Percentiles rank a stretch among this genome's conserved stretches.
Conservation (phyloP, 345 rosid species). For the Erodium maritimum region DNA sequence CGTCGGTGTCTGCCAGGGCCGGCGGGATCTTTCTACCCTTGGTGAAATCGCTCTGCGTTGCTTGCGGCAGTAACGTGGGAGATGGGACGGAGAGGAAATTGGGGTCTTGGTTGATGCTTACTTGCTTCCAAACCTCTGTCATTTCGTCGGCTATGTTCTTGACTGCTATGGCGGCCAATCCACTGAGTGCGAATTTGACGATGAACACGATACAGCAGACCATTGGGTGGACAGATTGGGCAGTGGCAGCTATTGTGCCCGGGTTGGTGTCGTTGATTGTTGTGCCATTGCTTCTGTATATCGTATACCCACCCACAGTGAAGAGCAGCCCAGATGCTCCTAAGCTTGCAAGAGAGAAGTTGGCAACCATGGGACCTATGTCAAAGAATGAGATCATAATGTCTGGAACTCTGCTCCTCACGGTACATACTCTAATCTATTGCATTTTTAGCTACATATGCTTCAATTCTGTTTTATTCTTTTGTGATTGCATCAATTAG, state of each 20-base stretch:
- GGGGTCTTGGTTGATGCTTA: conserved; percentile 94
- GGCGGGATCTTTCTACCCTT: conserved; percentile 92
- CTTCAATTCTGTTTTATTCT: neutral
- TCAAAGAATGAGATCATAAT: conserved; percentile 71
- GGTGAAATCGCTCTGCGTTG: conserved; percentile 83
- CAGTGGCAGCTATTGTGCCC: conserved; percentile 89
- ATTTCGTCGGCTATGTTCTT: conserved; percentile 94
- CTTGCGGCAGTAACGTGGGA: conserved; percentile 90
- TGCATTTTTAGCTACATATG: neutral
- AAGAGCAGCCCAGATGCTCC: conserved; percentile 98
- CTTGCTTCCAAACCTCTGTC: conserved; percentile 94
- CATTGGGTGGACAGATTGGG: conserved; percentile 99
- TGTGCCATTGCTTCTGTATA: conserved; percentile 69
- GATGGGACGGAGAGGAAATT: conserved; percentile 87
- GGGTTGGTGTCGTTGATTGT: conserved; percentile 78
- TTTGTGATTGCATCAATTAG: too few relatives aligned
- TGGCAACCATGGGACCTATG: conserved; percentile 98
- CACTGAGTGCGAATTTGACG: conserved; percentile 81
- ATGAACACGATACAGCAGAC: conserved; percentile 61
- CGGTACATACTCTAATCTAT: conserved; percentile 35
- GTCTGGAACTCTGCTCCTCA: conserved; percentile 81
- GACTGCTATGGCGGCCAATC: conserved; percentile 99
- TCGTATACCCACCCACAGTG: conserved; percentile 81
- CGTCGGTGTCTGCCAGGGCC: conserved; percentile 94
- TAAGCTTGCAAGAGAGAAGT: conserved; percentile 65